Conservation (phyloP, 176 grass and related monocot species). For the Poa pratensis region DNA sequence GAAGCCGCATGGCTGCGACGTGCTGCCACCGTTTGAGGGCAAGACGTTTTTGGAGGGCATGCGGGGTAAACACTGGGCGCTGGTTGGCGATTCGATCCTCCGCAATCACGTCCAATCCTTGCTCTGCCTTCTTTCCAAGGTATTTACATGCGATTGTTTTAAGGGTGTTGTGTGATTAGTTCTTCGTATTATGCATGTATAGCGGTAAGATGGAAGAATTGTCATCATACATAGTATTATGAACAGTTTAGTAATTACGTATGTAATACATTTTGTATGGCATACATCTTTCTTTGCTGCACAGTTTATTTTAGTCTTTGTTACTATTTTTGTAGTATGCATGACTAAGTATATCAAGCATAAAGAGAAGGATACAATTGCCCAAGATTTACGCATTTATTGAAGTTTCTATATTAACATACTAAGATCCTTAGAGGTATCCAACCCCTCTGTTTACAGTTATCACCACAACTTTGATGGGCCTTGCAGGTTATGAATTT, state of each 20-base stretch:
- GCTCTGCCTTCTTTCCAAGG: constrained; percentile 91
- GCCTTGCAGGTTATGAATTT: not conserved
- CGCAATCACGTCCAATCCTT: constrained; percentile 92
- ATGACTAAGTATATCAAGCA: not conserved
- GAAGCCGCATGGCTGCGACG: constrained; percentile 79
- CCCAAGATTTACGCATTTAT: not conserved
- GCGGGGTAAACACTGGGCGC: constrained; percentile 73
- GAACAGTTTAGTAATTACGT: not conserved
- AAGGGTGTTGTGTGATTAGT: not conserved
- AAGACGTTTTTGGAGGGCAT: constrained; percentile 71
- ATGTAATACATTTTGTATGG: not conserved
- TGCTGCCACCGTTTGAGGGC: constrained; percentile 61
- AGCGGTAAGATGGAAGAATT: not conserved
- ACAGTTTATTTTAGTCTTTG: not conserved
- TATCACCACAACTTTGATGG: not conserved
- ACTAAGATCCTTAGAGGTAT: constrained; percentile 2
- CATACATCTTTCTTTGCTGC: not conserved
- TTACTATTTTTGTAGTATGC: not conserved
- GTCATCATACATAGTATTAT: not conserved
- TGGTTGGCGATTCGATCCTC: constrained; percentile 92
- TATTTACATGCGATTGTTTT: constrained; percentile 16
- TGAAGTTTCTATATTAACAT: not conserved
- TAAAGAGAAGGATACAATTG: not conserved
- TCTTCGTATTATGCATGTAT: not conserved
- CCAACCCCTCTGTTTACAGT: not conserved